These are phyloP conservation scores for Tanozyma kutaoensis DNA, from an alignment of 805 yeast genomes.

Conservation along the genomic window DNA sequence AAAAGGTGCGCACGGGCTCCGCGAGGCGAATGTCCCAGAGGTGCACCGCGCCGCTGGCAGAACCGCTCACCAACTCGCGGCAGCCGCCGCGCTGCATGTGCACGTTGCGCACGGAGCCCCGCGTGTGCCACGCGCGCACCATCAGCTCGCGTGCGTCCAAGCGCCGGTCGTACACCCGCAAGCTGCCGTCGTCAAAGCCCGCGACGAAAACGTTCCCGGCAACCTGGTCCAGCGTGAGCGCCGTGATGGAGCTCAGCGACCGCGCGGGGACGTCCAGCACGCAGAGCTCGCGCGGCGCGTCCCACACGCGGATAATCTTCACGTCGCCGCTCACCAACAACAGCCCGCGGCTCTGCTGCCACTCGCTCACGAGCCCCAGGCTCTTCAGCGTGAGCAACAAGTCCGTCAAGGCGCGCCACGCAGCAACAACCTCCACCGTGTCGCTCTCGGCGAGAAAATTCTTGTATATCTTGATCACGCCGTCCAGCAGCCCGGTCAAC, in stretches of 20 bases:
- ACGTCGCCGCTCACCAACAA: constrained; percentile 90
- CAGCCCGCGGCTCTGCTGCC: constrained; percentile 96
- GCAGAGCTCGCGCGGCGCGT: constrained; percentile 87
- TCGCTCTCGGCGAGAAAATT: constrained; percentile 38
- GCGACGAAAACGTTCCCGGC: constrained; percentile 84
- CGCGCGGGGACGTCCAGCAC: constrained; percentile 83
- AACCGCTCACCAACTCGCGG: constrained; percentile 78
- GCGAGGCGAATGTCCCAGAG: constrained; percentile 79
- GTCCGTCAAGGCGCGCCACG: constrained; percentile 92
- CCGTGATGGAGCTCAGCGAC: constrained; percentile 76
- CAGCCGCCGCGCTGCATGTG: constrained; percentile 97
- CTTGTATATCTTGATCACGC: constrained; percentile 78
- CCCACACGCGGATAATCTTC: constrained; percentile 86
- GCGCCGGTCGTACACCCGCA: constrained; percentile 85
- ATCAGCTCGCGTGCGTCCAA: constrained; percentile 74
- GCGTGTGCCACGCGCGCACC: constrained; percentile 56
- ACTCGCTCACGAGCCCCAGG: constrained; percentile 76
- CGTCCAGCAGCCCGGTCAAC: constrained; percentile 86
- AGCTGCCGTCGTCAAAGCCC: constrained; percentile 84
- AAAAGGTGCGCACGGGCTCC: constrained; percentile 57
- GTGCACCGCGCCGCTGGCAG: constrained; percentile 68
- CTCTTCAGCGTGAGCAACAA: constrained; percentile 68
- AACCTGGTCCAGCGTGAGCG: constrained; percentile 89
- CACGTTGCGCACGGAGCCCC: constrained; percentile 54
- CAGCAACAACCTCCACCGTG: constrained; percentile 49